Evolutionary conservation across 352 stramenopile genomes (phyloP), one percentile per base, ranked within the genome.

Genomic region (Achlya hypogyna): DNA sequence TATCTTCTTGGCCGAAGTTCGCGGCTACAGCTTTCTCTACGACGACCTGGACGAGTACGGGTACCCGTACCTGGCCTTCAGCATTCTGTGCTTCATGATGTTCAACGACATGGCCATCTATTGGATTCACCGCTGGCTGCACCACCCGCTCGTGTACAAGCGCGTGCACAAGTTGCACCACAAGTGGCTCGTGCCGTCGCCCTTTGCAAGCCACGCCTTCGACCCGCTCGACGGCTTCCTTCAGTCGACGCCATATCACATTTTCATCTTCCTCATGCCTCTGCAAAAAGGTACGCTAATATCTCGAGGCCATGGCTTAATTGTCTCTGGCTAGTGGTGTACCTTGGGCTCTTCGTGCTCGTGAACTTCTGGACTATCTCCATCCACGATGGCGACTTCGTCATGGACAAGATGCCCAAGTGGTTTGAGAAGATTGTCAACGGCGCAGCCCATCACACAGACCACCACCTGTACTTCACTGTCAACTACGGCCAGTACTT

Each of bases 51-150:
- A 69, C 32, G 78, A 86, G 51, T 72, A 75, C 64, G 72, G 71
- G 22, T 75, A 75, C 51, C 25, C 42, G 38, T 89, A 86, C 71
- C 71, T 75, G 22, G 60, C 66, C 8, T 71, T 79, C 63, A 85
- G 72, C 27, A 51, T 88, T 45, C 63, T 80, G 25, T 78, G 70
- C 53, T 89, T 87, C 53, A 51, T 91, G 47, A 63, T 87, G 22
- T 91, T 88, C 74, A 87, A 83, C 56, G 82, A 91, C 53, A 84
- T 84, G 76, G 65, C 89, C 56, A 86, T 91, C 72, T 91, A 91
- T 75, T 91, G 82, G 82, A 80, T 91, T 67, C 82, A 91, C 64
- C 80, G 82, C 38, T 77, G 70, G 72, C 75, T 91, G 28, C 82
- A 91, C 69, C 77, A 89, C 69, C 80, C 78, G 27, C 53, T 70